Percentiles rank a stretch among this genome's conserved stretches.
These are phyloP conservation scores for Vitis rotundifolia DNA, from an alignment of 164 flowering plant genomes.

Conservation along the genomic window DNA sequence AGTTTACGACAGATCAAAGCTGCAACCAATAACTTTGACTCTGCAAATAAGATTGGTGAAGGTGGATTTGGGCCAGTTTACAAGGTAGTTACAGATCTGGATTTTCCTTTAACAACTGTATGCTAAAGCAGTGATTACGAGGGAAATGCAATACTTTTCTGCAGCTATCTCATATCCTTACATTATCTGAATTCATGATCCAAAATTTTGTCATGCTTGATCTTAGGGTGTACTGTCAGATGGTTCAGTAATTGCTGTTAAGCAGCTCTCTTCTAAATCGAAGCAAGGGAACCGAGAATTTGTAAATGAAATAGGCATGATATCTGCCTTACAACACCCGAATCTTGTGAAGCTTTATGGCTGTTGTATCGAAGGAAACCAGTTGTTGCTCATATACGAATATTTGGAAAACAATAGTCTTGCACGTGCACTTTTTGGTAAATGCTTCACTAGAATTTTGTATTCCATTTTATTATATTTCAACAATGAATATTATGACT, in stretches of 20 bases:
- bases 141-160: too few relatives aligned
- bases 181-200: neutral
- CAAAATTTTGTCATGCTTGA: conserved; percentile 3
- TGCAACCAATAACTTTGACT: conserved; percentile 75
- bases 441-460: neutral
- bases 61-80: conserved; percentile 88
- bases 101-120: neutral
- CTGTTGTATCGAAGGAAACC: conserved; percentile 76
- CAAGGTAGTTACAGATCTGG: conserved; percentile 45
- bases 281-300: conserved; percentile 83
- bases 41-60: conserved; percentile 80
- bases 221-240: conserved; percentile 54
- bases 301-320: conserved; percentile 74
- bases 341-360: conserved; percentile 71
- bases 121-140: too few relatives aligned
- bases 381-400: conserved; percentile 61
- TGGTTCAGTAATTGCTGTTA: conserved; percentile 64
- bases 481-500: too few relatives aligned
- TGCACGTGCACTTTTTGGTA: conserved; percentile 68
- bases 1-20: conserved; percentile 67
- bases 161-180: too few relatives aligned
- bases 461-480: neutral
- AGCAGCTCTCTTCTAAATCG: conserved; percentile 71
- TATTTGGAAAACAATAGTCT: conserved; percentile 71
- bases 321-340: conserved; percentile 69